These are phyloP conservation scores for Pichia sp. DNA, from an alignment of 1,139 yeast species.

Conservation along the genomic window DNA sequence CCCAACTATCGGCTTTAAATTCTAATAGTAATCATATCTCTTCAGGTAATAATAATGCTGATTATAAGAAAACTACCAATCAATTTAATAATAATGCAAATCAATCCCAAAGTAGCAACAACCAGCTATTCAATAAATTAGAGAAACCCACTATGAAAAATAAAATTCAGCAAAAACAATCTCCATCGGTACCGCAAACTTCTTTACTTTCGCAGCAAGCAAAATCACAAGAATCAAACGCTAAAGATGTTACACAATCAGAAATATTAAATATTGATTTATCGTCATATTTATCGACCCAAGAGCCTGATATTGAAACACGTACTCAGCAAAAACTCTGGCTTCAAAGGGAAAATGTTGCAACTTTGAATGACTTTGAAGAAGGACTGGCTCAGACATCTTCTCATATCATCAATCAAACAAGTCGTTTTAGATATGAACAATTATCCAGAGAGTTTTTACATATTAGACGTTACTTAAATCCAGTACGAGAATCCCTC, in stretches of 20 bases:
- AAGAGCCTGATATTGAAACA: conserved; percentile 41
- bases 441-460: conserved; percentile 67
- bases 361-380: conserved; percentile 24
- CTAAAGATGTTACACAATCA: background rate
- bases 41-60: too few relatives aligned
- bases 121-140: too few relatives aligned
- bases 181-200: background rate
- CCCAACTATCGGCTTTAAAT: background rate
- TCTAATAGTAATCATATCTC: background rate
- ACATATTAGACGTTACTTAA: conserved; percentile 60
- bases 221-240: background rate
- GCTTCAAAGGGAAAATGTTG: conserved; percentile 63
- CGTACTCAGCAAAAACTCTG: conserved; percentile 79
- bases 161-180: background rate
- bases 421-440: conserved; percentile 61
- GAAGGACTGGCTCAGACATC: conserved; percentile 9
- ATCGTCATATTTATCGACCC: conserved; percentile 19
- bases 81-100: background rate
- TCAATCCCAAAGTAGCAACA: too few relatives aligned
- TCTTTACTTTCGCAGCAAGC: background rate
- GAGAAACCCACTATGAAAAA: background rate
- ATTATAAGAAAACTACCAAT: too few relatives aligned
- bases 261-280: conserved; percentile 13
- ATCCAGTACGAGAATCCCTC: conserved; percentile 63
- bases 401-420: conserved; percentile 8